A percentile compares a stretch with the other conserved stretches of the same genome.
Evolutionary conservation across 768 basidiomycete species (phyloP).

Genomic region (Suillus plorans): DNA sequence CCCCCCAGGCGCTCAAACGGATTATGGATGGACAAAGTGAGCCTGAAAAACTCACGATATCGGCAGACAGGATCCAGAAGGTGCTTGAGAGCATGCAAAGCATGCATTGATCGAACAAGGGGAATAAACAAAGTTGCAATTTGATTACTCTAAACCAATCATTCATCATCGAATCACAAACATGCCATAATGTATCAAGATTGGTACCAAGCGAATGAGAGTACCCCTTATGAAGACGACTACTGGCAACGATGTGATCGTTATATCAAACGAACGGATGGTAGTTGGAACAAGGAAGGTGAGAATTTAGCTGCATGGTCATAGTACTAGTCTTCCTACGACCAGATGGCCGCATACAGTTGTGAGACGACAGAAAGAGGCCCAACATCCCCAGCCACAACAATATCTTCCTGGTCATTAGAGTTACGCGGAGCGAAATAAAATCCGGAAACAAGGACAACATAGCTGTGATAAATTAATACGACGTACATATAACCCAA

Average conservation of each 20-base stretch:
- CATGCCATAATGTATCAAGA: constrained; percentile 20
- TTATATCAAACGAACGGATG: background rate
- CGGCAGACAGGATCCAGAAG: constrained; percentile 36
- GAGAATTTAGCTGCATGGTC: constrained; percentile 3
- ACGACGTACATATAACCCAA: background rate
- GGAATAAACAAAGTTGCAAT: background rate
- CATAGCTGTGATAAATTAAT: constrained; percentile 58
- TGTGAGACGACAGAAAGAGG: constrained; percentile 7
- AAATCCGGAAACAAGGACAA: constrained; percentile 90
- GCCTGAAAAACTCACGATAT: constrained; percentile 54
- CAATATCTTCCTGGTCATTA: constrained; percentile 20
- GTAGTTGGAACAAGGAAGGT: constrained; percentile 16
- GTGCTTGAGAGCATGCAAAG: constrained; percentile 52
- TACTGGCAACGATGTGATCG: background rate
- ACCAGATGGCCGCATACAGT: constrained; percentile 6
- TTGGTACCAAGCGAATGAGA: background rate
- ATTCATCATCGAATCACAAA: constrained; percentile 10
- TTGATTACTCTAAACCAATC: background rate
- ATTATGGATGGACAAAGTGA: constrained; percentile 58
- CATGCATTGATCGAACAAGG: constrained; percentile 44
- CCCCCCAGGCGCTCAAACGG: constrained; percentile 43
- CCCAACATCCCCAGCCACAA: constrained; percentile 3
- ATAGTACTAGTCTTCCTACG: background rate
- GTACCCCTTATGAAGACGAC: background rate
- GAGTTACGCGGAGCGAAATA: constrained; percentile 71